Evolutionary conservation across 768 basidiomycete genomes (phyloP).

Genomic region (Gloeopeniophorella convolvens): DNA sequence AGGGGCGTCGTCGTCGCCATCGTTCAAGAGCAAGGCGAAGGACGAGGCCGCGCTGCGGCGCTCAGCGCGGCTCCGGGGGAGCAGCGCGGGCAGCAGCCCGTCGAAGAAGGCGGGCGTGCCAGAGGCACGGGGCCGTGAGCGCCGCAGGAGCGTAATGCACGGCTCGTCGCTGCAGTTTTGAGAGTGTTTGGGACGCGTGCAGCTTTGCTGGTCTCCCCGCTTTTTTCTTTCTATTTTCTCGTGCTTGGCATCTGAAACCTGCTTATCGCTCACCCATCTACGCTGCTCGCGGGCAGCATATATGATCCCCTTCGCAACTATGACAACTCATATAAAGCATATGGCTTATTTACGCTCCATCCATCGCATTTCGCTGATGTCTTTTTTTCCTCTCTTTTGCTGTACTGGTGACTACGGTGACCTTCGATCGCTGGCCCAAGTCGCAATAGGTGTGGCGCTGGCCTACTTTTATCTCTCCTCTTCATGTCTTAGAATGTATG

Average conservation of each 20-base stretch:
- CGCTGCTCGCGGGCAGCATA: no score
- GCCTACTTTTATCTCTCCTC: not conserved
- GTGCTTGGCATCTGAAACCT: no score
- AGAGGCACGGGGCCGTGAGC: not conserved
- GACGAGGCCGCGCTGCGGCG: slow-evolving; percentile 9
- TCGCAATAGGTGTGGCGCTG: not conserved
- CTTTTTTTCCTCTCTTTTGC: no score
- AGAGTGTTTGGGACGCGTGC: not conserved
- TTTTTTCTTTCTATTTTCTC: not conserved
- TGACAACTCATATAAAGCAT: no score
- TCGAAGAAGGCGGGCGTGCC: not conserved
- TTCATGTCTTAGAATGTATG: not conserved
- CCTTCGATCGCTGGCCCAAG: no score
- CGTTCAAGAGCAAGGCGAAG: slow-evolving; percentile 3
- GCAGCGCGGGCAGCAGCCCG: not conserved
- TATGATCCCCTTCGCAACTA: no score
- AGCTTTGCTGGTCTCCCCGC: not conserved
- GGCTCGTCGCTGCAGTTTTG: slow-evolving; percentile 9
- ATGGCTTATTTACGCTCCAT: no score
- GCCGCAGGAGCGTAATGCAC: slow-evolving; percentile 4
- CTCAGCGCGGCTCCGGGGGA: slow-evolving; percentile 14
- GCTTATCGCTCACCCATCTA: no score
- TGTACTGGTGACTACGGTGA: no score
- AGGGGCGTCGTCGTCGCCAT: no score
- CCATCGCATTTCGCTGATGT: no score